Base-by-base conservation (phyloP, 1,139 yeast species). In the Pichia sp. region DNA sequence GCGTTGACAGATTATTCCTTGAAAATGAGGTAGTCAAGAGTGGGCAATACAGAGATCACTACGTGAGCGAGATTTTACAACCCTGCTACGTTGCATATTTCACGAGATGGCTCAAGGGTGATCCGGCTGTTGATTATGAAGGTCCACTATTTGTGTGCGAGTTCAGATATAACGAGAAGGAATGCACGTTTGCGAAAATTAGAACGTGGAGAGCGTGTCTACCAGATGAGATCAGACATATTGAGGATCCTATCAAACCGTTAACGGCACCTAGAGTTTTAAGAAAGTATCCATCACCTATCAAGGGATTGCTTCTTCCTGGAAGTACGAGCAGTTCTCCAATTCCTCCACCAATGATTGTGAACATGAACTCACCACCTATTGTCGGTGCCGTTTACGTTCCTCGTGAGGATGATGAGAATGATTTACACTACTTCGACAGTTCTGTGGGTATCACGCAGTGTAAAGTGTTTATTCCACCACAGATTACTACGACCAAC, bases 201-300 rank as follows among this genome's bases (percentile, higher is more conserved):
- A 75, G 97, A 55, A 91, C 98, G 1, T 91, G 98, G 98, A 91
- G 86, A 59, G 97, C 96, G 4, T 91, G 98, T 64, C 71, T 91
- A 47, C 98, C 98, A 0, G 98, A 91, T 59, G 98, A 88, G 56
- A 84, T 88, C 27, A 76, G 97, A 53, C 88, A 83, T 45, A 71
- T 75, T 34, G 82, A 78, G 38, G 97, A 91, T 56, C 86, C 86
- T 32, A 88, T 93, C 48, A 78, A 79, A 29, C 74, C 77, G 2
- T 55, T 62, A 21, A 77, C 75, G 18, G 63, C 75, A 23, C 61
- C 71, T 39, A 72, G 94, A 51, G 76, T 82, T 46, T 68, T 82
- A 54, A 77, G 77, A 53, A 77, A 77, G 54, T 77, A 66, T 51
- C 88, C 83, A 35, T 85, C 96, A 3, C 98, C 98, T 10, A 70